Evolutionary conservation across 2,329 filamentous ascomycete genomes (phyloP).

Genomic region (Colletotrichum zoysiae): DNA sequence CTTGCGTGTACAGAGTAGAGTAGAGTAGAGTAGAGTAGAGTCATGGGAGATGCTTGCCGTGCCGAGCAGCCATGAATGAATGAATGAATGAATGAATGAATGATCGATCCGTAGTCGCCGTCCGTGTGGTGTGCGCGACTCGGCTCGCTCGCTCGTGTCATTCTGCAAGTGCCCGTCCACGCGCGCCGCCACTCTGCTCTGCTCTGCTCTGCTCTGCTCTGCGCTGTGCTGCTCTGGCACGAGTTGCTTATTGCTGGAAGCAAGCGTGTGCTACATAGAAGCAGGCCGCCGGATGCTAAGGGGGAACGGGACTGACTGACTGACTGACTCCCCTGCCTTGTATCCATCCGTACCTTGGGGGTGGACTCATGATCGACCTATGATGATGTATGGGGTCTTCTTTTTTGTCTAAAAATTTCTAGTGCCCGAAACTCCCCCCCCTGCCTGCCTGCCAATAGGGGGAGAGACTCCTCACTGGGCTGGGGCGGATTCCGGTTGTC

Average conservation of each 20-base stretch:
- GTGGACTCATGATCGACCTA: conserved; percentile 27
- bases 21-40: neutral
- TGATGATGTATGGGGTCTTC: conserved; percentile 12
- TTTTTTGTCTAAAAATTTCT: conserved; percentile 2
- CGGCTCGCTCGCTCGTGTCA: no score
- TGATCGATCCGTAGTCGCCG: neutral
- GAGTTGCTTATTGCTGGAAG: neutral
- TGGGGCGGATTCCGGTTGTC: conserved; percentile 31
- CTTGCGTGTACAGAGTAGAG: no score
- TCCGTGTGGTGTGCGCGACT: neutral
- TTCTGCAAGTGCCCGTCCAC: neutral
- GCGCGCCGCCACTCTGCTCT: neutral
- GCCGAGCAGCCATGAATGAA: neutral
- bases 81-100: neutral
- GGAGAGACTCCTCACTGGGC: conserved; percentile 1
- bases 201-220: neutral
- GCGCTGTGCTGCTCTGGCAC: neutral
- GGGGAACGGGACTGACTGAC: neutral
- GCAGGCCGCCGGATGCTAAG: conserved; percentile 1
- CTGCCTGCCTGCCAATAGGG: neutral
- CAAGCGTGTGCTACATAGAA: neutral
- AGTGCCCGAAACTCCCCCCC: conserved; percentile 2
- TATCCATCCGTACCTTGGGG: neutral
- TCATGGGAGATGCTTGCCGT: neutral
- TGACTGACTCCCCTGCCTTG: neutral